These are phyloP conservation scores for Talaromyces sp. DNA, from an alignment of 2,329 filamentous ascomycete species.

Conservation along the genomic window DNA sequence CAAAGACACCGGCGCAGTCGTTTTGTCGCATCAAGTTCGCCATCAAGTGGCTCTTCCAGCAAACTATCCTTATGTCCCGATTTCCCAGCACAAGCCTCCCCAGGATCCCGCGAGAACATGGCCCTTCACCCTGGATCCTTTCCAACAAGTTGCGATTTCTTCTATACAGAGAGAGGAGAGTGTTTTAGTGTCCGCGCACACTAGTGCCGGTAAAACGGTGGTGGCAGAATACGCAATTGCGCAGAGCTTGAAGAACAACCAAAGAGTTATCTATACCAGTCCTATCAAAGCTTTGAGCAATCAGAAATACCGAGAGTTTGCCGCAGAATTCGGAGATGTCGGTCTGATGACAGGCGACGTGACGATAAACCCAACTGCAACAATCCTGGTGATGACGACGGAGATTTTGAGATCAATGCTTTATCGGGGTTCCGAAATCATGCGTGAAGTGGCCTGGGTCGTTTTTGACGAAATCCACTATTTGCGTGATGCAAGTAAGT, in stretches of 20 bases:
- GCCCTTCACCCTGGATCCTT: slow-evolving; percentile 90
- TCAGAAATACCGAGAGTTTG: slow-evolving; percentile 97
- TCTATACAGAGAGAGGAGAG: slow-evolving; percentile 96
- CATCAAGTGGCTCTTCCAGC: slow-evolving; percentile 95
- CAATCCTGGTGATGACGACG: slow-evolving; percentile 97
- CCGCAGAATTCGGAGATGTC: slow-evolving; percentile 91
- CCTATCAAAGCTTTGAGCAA: slow-evolving; percentile 98
- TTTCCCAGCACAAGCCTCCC: slow-evolving; percentile 88
- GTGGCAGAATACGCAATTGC: slow-evolving; percentile 98
- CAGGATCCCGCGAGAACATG: slow-evolving; percentile 78
- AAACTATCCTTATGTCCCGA: slow-evolving; percentile 90
- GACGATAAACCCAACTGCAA: slow-evolving; percentile 97
- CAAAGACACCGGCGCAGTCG: slow-evolving; percentile 62
- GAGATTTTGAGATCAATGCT: slow-evolving; percentile 99
- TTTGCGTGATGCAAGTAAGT: slow-evolving; percentile 74
- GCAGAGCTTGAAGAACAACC: slow-evolving; percentile 93
- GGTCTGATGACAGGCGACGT: slow-evolving; percentile 99
- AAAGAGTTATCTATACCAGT: slow-evolving; percentile 98
- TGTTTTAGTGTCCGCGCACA: slow-evolving; percentile 94
- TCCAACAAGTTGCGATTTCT: slow-evolving; percentile 89
- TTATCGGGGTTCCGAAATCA: slow-evolving; percentile 96
- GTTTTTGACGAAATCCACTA: slow-evolving; percentile 99
- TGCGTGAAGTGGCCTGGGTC: slow-evolving; percentile 98
- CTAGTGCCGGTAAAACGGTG: slow-evolving; percentile 95
- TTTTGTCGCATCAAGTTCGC: slow-evolving; percentile 94